Conservation (phyloP, 208 protist species). For the Herpetomonas muscarum region DNA sequence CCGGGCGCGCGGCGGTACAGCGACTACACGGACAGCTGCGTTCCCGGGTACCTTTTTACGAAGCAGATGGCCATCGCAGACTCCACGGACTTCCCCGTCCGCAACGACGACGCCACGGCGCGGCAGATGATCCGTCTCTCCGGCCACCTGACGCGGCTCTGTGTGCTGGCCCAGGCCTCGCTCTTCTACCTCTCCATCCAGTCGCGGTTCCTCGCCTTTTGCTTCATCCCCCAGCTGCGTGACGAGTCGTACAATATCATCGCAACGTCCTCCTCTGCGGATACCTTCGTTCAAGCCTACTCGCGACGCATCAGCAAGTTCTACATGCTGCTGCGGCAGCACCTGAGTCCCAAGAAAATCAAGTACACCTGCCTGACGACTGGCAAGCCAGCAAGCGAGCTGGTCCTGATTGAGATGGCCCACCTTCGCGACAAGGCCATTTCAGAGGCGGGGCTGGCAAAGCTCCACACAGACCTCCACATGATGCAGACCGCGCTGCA, state of each 20-base stretch:
- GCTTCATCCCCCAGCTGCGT: slow-evolving; percentile 81
- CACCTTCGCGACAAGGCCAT: slow-evolving; percentile 83
- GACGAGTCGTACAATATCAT: slow-evolving; percentile 82
- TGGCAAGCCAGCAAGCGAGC: slow-evolving; percentile 68
- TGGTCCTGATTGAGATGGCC: slow-evolving; percentile 71
- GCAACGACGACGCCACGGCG: slow-evolving; percentile 11
- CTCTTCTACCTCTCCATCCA: slow-evolving; percentile 83
- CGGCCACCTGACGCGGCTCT: slow-evolving; percentile 58
- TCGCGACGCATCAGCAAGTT: slow-evolving; percentile 63
- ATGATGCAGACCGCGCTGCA: slow-evolving; percentile 77
- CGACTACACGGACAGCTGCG: slow-evolving; percentile 42
- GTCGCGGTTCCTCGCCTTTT: slow-evolving; percentile 72
- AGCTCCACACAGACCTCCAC: slow-evolving; percentile 62
- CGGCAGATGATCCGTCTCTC: slow-evolving; percentile 39
- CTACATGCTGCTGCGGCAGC: slow-evolving; percentile 60
- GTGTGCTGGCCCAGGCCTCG: slow-evolving; percentile 62
- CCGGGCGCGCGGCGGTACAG: slow-evolving; percentile 8
- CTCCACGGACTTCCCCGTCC: slow-evolving; percentile 6
- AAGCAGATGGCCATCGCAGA: slow-evolving; percentile 29
- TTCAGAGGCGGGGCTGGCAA: slow-evolving; percentile 44
- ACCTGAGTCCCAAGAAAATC: slow-evolving; percentile 55
- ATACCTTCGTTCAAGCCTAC: slow-evolving; percentile 86
- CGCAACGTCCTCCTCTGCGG: slow-evolving; percentile 48
- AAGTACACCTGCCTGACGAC: slow-evolving; percentile 69
- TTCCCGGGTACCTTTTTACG: slow-evolving; percentile 46